phyloP scores from a whole-genome alignment of 352 stramenopile species.

The Globisporangium rhizosaccharum region DNA sequence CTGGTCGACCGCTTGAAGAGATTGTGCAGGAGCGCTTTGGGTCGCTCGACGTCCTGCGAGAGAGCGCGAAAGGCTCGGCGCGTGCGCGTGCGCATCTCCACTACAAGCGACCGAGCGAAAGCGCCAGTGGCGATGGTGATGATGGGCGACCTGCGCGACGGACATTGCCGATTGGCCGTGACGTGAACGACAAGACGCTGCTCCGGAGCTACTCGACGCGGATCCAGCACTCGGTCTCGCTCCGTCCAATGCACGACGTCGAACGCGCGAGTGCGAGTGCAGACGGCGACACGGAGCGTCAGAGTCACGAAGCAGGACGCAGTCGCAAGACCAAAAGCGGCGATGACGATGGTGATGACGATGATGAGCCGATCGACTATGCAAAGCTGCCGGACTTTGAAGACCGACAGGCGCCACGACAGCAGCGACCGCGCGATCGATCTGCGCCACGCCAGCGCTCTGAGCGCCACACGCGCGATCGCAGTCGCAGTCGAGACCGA shows the following conservation, averaged over 20 bases:
- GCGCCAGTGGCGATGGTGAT: slow-evolving; percentile 8
- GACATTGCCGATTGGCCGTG: slow-evolving; percentile 36
- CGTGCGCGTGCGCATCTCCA: slow-evolving; percentile 54
- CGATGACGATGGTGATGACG: slow-evolving; percentile 24
- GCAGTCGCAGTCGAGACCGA: slow-evolving; percentile 28
- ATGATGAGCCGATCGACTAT: slow-evolving; percentile 77
- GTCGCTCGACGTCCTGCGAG: slow-evolving; percentile 47
- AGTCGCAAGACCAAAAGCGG: neutral
- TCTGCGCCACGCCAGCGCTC: neutral
- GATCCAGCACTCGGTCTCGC: slow-evolving; percentile 45
- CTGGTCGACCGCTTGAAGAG: slow-evolving; percentile 46
- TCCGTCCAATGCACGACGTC: slow-evolving; percentile 16
- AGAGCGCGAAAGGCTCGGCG: slow-evolving; percentile 42
- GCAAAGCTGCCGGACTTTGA: slow-evolving; percentile 71
- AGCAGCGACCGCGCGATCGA: neutral
- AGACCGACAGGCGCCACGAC: slow-evolving; percentile 22
- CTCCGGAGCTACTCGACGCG: slow-evolving; percentile 56
- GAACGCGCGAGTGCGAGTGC: neutral
- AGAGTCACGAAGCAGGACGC: neutral
- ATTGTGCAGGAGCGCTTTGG: slow-evolving; percentile 60
- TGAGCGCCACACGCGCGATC: slow-evolving; percentile 17
- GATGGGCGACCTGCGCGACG: slow-evolving; percentile 4
- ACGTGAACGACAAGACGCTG: slow-evolving; percentile 55
- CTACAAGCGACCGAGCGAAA: slow-evolving; percentile 46
- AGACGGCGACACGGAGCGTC: slow-evolving; percentile 4